phyloP scores from a whole-genome alignment of 2,329 filamentous ascomycete genomes.

The Penicillium sclerotigenum region DNA sequence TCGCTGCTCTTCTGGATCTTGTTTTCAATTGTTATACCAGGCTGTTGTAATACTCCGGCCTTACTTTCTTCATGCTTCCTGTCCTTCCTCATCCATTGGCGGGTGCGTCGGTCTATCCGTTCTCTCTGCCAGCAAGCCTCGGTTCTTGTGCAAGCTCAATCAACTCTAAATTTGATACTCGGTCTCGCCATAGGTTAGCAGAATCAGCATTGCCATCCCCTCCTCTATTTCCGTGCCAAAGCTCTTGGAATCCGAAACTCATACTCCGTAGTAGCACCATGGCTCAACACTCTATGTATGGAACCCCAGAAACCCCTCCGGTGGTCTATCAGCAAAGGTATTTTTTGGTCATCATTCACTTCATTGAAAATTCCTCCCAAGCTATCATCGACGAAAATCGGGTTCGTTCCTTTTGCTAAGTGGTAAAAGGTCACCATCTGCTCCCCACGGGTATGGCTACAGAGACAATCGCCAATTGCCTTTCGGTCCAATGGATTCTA shows the following conservation, averaged over 20 bases:
- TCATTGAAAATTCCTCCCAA: slow-evolving; percentile 5
- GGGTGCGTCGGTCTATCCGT: slow-evolving; percentile 32
- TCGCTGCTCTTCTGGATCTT: not conserved
- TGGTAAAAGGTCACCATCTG: slow-evolving; percentile 31
- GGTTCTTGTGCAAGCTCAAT: slow-evolving; percentile 31
- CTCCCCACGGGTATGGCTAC: slow-evolving; percentile 27
- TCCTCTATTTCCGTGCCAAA: not conserved
- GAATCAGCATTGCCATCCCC: slow-evolving; percentile 12
- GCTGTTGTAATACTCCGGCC: slow-evolving; percentile 1
- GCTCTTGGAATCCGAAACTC: slow-evolving; percentile 20
- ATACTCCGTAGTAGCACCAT: slow-evolving; percentile 26
- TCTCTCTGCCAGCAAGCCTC: slow-evolving; percentile 30
- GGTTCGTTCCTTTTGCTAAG: slow-evolving; percentile 24
- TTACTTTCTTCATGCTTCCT: slow-evolving; percentile 31
- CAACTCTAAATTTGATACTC: slow-evolving; percentile 32
- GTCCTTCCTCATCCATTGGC: slow-evolving; percentile 29
- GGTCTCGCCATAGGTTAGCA: slow-evolving; percentile 39
- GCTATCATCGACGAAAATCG: slow-evolving; percentile 9
- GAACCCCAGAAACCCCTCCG: slow-evolving; percentile 26
- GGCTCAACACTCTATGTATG: slow-evolving; percentile 33
- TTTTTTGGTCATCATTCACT: slow-evolving; percentile 12
- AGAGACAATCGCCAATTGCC: slow-evolving; percentile 29
- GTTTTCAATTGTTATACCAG: slow-evolving; percentile 1
- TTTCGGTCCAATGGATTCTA: slow-evolving; percentile 30
- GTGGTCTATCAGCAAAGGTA: slow-evolving; percentile 42